Evolutionary conservation across 805 yeast species (phyloP).

Genomic region (Spathaspora boniae): DNA sequence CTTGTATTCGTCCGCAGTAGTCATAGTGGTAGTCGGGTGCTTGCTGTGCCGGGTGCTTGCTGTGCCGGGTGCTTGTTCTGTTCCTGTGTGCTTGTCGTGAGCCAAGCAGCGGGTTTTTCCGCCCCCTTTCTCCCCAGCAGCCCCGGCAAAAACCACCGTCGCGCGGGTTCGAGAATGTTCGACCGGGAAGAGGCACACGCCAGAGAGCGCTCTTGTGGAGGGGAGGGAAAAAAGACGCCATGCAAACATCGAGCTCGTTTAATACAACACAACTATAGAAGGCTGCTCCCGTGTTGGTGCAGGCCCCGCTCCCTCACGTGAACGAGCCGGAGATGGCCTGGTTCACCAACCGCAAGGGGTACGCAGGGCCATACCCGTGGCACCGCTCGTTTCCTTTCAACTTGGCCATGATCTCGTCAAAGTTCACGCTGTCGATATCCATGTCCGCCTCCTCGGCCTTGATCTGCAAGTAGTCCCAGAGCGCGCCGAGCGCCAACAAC

Average conservation of each 20-base stretch:
- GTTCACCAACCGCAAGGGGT: constrained; percentile 44
- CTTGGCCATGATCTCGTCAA: constrained; percentile 52
- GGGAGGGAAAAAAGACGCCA: background rate
- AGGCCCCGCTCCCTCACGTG: no score
- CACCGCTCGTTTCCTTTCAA: constrained; percentile 70
- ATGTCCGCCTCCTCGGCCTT: constrained; percentile 43
- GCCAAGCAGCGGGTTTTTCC: background rate
- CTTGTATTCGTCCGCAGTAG: constrained; percentile 74
- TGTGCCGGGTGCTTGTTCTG: constrained; percentile 4
- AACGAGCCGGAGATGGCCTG: constrained; percentile 7
- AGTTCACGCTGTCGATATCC: constrained; percentile 49
- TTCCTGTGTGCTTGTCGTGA: constrained; percentile 1
- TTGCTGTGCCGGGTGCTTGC: no score
- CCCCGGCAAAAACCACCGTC: background rate
- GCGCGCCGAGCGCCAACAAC: constrained; percentile 69
- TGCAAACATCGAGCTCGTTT: background rate
- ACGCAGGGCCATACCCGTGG: constrained; percentile 78
- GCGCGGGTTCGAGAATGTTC: no score
- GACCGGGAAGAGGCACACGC: no score
- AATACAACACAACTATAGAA: constrained; percentile 1
- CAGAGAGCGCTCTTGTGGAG: no score
- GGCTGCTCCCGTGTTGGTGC: background rate
- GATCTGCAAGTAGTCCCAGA: constrained; percentile 72
- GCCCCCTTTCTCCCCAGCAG: background rate
- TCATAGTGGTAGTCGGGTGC: constrained; percentile 13